These are phyloP conservation scores for Neurospora discreta DNA, from an alignment of 495 filamentous ascomycete species.

Conservation along the genomic window DNA sequence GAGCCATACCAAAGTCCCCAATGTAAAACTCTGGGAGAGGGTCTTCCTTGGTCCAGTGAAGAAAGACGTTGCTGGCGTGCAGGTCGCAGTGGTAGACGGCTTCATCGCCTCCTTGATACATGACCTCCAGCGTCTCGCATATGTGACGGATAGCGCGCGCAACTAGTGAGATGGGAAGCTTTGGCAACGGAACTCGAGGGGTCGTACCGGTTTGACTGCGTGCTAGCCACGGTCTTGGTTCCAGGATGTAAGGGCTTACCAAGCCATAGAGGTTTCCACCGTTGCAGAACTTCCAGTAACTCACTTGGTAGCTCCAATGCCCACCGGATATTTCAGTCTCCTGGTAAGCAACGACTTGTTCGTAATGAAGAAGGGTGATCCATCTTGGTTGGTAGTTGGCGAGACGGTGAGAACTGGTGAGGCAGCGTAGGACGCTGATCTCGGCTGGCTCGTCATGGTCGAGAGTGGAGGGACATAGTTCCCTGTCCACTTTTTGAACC, in stretches of 20 bases:
- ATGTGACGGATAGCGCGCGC: conserved; percentile 1
- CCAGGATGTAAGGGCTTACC: not conserved
- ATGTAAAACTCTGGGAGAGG: conserved; percentile 1
- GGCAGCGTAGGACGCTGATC: not conserved
- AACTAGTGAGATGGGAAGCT: conserved; percentile 1
- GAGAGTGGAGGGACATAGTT: not conserved
- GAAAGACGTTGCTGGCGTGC: conserved; percentile 1
- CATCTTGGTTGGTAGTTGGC: not conserved
- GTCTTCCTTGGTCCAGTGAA: not conserved
- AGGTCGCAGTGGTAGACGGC: conserved; percentile 6
- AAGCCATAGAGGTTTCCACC: not conserved
- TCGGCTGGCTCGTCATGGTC: not conserved
- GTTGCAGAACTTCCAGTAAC: conserved; percentile 8
- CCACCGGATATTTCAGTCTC: not conserved
- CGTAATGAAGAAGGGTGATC: not conserved
- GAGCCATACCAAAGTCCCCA: conserved; percentile 4
- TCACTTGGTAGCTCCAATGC: not conserved
- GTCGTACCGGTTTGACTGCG: not conserved
- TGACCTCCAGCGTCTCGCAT: conserved; percentile 6
- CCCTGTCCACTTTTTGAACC: conserved; percentile 3
- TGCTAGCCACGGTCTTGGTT: not conserved
- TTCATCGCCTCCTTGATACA: conserved; percentile 4
- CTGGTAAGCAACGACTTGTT: not conserved
- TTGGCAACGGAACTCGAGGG: not conserved
- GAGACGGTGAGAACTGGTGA: not conserved